Evolutionary conservation across 371 early-diverging fungal genomes (phyloP).

Genomic region (Apophysomyces trapeziformis): DNA sequence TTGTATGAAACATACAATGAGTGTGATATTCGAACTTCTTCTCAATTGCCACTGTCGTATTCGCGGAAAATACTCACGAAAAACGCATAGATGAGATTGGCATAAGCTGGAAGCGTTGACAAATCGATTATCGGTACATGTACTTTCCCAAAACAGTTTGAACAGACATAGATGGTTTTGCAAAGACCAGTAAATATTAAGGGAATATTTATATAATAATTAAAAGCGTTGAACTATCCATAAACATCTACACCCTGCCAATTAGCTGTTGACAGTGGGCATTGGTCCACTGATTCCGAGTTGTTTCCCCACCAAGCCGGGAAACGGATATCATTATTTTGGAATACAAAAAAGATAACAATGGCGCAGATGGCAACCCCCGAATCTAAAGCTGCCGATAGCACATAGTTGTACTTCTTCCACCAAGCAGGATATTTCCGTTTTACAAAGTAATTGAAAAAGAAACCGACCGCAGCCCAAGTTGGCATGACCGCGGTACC

Average conservation of each 20-base stretch:
- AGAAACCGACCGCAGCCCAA: conserved; percentile 65
- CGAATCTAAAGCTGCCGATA: conserved; percentile 74
- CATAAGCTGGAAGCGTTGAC: too few species aligned
- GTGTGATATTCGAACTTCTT: too few species aligned
- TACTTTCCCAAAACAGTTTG: too few species aligned
- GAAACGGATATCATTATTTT: conserved; percentile 37
- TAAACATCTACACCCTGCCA: conserved; percentile 45
- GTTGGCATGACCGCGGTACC: conserved; percentile 51
- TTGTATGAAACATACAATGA: too few species aligned
- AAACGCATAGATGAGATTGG: too few species aligned
- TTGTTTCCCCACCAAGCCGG: conserved; percentile 50
- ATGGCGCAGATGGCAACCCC: conserved; percentile 63
- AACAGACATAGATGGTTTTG: too few species aligned
- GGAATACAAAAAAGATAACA: conserved; percentile 55
- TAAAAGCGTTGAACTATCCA: conserved; percentile 15
- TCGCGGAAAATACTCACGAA: too few species aligned
- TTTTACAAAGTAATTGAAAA: conserved; percentile 63
- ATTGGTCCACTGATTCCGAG: conserved; percentile 35
- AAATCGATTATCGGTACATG: too few species aligned
- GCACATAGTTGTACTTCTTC: conserved; percentile 68
- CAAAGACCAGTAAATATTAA: not conserved
- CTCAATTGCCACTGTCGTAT: too few species aligned
- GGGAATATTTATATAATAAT: not conserved
- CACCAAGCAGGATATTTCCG: conserved; percentile 64
- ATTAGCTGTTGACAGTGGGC: conserved; percentile 40